Evolutionary conservation across 352 stramenopile genomes (phyloP), one percentile per base, ranked within the genome.

Genomic region (Globisporangium orthogonon): DNA sequence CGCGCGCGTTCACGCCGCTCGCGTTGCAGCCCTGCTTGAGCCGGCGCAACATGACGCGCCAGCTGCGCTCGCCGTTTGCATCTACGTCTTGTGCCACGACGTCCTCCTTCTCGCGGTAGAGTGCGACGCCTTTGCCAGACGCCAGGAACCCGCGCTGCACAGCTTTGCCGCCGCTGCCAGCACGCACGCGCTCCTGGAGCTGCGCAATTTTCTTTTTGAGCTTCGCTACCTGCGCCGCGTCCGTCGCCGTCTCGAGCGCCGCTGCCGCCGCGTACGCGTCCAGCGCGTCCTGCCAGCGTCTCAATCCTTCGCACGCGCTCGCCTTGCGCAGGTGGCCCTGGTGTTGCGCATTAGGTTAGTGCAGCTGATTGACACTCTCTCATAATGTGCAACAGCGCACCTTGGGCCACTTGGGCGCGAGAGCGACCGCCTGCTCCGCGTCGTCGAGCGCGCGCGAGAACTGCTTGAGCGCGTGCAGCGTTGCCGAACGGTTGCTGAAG

Each of bases 361-460:
- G n/a, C n/a, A n/a, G n/a, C n/a, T n/a, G n/a, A n/a, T n/a, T n/a
- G n/a, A n/a, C n/a, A n/a, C n/a, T n/a, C n/a, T n/a, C n/a, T n/a
- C n/a, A n/a, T n/a, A n/a, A n/a, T n/a, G n/a, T n/a, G n/a, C n/a
- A n/a, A 15, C 37, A 11, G 13, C 53, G 30, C 23, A 68, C 69
- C 76, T 99, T 99, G 37, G 86, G 56, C 82, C 97, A 99, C 5
- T 57, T 76, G 0, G 89, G 72, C 41, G 97, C 81, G 0, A 97
- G 54, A n/a, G 70, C 31, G 17, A 96, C 82, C 1, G 94, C 82
- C 11, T 55, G 52, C 31, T 94, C 65, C 0, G 96, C 96, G 55
- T 98, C 87, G 39, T 82, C 58, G 1, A 98, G 61, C 17, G 95
- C 89, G 15, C 76, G 65, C 9, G 76, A 43, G 13, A 85, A 85